Evolutionary conservation across 148 eudicot genomes (phyloP).

Genomic region (Chenopodium formosanum): DNA sequence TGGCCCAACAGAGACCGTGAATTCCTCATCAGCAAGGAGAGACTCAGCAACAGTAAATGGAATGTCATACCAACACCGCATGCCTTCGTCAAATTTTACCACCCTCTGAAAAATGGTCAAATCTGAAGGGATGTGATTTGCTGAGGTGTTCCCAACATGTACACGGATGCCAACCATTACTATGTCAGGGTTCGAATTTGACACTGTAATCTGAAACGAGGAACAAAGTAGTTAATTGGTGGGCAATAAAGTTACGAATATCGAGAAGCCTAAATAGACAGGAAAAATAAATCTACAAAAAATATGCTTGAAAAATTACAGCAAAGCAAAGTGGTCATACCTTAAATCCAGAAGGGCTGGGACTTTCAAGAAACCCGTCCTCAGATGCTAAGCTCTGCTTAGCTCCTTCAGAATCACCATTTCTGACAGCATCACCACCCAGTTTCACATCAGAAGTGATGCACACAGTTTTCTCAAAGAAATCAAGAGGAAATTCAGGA

Average conservation of each 20-base stretch:
- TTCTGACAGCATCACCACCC: slow-evolving; percentile 88
- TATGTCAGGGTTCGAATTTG: slow-evolving; percentile 91
- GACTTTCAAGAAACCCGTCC: slow-evolving; percentile 91
- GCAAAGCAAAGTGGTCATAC: slow-evolving; percentile 34
- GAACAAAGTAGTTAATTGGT: neutral
- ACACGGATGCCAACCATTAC: slow-evolving; percentile 98
- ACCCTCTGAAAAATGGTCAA: slow-evolving; percentile 85
- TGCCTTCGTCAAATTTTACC: slow-evolving; percentile 90
- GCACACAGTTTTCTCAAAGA: slow-evolving; percentile 92
- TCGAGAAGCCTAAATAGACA: neutral
- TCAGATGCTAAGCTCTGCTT: slow-evolving; percentile 94
- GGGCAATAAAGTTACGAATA: neutral
- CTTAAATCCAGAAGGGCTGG: slow-evolving; percentile 87
- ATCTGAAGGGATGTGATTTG: slow-evolving; percentile 89
- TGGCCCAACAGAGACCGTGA: slow-evolving; percentile 67
- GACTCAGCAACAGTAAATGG: slow-evolving; percentile 97
- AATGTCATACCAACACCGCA: slow-evolving; percentile 98
- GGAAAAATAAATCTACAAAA: neutral
- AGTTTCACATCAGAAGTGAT: slow-evolving; percentile 89
- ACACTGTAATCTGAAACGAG: slow-evolving; percentile 64
- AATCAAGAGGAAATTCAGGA: slow-evolving; percentile 96
- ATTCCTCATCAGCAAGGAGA: slow-evolving; percentile 98
- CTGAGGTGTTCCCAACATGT: slow-evolving; percentile 89
- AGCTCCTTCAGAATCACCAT: slow-evolving; percentile 93
- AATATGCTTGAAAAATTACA: neutral